A percentile compares a stretch with the other conserved stretches of the same genome.
Evolutionary conservation across 306 rosid species (phyloP).

Genomic region (Vigna radiata): DNA sequence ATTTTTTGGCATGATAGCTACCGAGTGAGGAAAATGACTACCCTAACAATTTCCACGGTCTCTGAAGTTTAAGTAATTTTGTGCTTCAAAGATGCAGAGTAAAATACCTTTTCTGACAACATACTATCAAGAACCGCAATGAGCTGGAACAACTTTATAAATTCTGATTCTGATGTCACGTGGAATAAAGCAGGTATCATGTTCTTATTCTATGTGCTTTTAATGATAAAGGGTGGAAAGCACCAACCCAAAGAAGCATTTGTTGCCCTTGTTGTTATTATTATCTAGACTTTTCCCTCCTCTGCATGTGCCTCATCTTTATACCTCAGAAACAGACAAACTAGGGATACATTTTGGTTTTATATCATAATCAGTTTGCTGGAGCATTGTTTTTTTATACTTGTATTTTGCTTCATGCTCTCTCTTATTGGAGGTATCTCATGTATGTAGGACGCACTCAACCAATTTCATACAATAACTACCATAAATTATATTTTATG

Average conservation of each 20-base stretch:
- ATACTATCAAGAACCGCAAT: neutral
- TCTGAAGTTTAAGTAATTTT: no score
- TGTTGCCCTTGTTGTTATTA: constrained; percentile 8
- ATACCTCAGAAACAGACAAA: neutral
- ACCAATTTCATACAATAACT: neutral
- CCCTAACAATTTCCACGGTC: no score
- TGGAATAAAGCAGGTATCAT: neutral
- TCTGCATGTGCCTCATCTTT: constrained; percentile 5
- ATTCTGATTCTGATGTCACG: neutral
- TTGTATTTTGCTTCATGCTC: neutral
- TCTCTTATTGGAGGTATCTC: neutral
- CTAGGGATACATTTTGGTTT: neutral
- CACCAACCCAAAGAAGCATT: constrained; percentile 8
- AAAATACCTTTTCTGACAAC: no score
- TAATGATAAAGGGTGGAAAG: constrained; percentile 2
- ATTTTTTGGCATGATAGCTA: neutral
- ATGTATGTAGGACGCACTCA: neutral
- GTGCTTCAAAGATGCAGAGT: no score
- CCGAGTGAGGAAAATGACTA: neutral
- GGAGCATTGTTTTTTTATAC: neutral
- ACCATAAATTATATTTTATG: neutral
- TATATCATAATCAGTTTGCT: neutral
- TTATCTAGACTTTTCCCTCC: neutral
- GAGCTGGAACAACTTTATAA: neutral
- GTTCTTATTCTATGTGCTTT: constrained; percentile 4